phyloP scores from a whole-genome alignment of 371 early-diverging fungal genomes.

The Dentiscutata heterogama region DNA sequence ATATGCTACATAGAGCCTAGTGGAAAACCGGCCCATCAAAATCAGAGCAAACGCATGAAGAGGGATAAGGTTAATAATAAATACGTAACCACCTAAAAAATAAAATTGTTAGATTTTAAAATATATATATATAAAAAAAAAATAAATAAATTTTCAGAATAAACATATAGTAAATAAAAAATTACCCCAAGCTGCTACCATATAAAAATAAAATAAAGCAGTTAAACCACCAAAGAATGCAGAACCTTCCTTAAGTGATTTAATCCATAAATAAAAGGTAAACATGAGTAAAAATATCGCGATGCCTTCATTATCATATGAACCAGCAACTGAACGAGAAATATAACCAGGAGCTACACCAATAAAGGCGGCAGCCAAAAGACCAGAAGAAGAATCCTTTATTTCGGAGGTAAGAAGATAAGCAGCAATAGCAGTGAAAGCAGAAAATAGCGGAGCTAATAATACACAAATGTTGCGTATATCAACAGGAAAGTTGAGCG shows the following conservation, averaged over 20 bases:
- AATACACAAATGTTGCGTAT: conserved; percentile 98
- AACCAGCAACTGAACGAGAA: conserved; percentile 99
- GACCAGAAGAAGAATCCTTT: conserved; percentile 91
- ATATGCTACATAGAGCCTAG: conserved; percentile 94
- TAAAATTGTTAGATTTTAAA: background rate
- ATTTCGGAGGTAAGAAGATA: conserved; percentile 92
- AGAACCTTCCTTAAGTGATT: conserved; percentile 93
- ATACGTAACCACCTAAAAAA: conserved; percentile 89
- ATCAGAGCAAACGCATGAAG: conserved; percentile 94
- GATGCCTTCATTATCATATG: conserved; percentile 99
- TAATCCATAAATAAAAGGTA: conserved; percentile 97
- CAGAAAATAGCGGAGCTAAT: conserved; percentile 96
- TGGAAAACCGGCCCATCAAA: conserved; percentile 96
- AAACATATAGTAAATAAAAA: conserved; percentile 2
- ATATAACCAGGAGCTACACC: conserved; percentile 99
- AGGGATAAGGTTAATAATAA: conserved; percentile 98
- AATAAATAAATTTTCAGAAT: background rate
- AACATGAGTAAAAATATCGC: conserved; percentile 98
- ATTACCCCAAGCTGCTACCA: conserved; percentile 99
- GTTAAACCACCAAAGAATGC: conserved; percentile 88
- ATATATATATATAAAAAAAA: background rate
- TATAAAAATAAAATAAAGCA: conserved; percentile 98
- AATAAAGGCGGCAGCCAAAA: conserved; percentile 96
- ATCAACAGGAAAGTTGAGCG: conserved; percentile 93
- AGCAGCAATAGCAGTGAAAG: conserved; percentile 93